Base-by-base conservation (phyloP, 345 rosid genomes). In the Cochlearia excelsa region DNA sequence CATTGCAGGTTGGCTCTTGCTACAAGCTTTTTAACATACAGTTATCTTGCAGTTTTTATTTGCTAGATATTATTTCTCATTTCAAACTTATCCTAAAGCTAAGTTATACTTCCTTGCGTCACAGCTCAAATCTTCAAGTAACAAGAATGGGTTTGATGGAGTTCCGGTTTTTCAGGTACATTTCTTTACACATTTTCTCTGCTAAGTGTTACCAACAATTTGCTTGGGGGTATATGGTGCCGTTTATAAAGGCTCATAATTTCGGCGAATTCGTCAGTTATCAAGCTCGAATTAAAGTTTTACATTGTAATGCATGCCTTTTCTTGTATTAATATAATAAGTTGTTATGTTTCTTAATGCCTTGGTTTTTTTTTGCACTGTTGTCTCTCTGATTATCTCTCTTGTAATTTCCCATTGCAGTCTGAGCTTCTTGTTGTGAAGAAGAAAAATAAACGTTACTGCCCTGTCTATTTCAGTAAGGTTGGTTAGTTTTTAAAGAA, bases 111-210 rank as follows among this genome's bases (percentile, higher is more conserved):
- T 70, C n/a, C 42, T 31, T 76, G 56, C 31, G 51, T 63, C 29
- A 53, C 77, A 88, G 96, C 66, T 88, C 66, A 85, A 88, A 79
- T 69, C 84, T 47, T 62, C 82, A 7, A 77, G 61, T 75, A 56
- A 52, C 33, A 84, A 67, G 68, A 72, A 54, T 59, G 88, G 86
- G 30, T 92, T 92, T 63, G 96, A 92, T 77, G 96, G 96, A 77
- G 98, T 92, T 74, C 98, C 98, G 2, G 85, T 92, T 61, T 92
- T 92, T 56, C 96, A 92, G 96, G 98, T 92, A 73, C 2, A 70
- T 50, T 47, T 3, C 9, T 39, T 42, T 3, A 23, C 52, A 26
- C 23, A 16, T n/a, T 62, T 9, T 3, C 35, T 0, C 23, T 53
- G 27, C 43, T 28, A 30, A 4, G 7, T 4, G 47, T n/a, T 26